Evolutionary conservation across 768 basidiomycete genomes (phyloP).

Genomic region (Tulasnella sp.): DNA sequence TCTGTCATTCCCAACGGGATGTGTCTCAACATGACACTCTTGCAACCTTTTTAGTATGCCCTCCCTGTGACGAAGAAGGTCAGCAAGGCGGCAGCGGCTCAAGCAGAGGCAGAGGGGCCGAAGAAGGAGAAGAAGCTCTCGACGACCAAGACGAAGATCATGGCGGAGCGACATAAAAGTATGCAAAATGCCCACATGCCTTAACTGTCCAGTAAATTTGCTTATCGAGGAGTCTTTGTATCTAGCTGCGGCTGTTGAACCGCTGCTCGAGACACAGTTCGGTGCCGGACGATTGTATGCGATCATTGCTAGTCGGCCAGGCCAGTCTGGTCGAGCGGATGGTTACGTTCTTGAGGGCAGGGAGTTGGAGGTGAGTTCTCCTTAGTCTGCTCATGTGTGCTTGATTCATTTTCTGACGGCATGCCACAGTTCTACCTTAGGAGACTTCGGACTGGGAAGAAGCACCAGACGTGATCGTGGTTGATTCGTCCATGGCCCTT

Average conservation of each 20-base stretch:
- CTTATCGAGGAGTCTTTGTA: constrained; percentile 8
- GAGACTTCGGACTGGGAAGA: constrained; percentile 87
- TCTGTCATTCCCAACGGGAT: background rate
- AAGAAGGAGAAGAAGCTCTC: constrained; percentile 64
- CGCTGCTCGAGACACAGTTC: constrained; percentile 81
- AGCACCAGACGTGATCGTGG: constrained; percentile 54
- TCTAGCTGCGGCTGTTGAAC: constrained; percentile 91
- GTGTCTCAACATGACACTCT: too few relatives aligned
- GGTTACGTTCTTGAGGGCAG: constrained; percentile 98
- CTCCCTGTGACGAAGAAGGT: constrained; percentile 89
- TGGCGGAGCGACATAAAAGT: constrained; percentile 91
- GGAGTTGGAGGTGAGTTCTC: constrained; percentile 71
- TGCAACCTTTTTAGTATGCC: constrained; percentile 56
- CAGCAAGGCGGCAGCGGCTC: constrained; percentile 43
- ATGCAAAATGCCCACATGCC: too few relatives aligned
- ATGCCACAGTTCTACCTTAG: constrained; percentile 80
- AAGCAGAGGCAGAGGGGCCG: constrained; percentile 35
- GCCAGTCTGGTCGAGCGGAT: constrained; percentile 92
- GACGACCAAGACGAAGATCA: constrained; percentile 75
- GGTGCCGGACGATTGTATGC: constrained; percentile 94
- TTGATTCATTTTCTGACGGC: background rate
- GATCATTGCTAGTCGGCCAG: constrained; percentile 84
- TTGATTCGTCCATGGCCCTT: background rate
- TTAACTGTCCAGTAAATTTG: background rate
- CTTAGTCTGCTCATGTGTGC: background rate